Conservation (phyloP, 306 rosid genomes). For the Vigna hirtella region DNA sequence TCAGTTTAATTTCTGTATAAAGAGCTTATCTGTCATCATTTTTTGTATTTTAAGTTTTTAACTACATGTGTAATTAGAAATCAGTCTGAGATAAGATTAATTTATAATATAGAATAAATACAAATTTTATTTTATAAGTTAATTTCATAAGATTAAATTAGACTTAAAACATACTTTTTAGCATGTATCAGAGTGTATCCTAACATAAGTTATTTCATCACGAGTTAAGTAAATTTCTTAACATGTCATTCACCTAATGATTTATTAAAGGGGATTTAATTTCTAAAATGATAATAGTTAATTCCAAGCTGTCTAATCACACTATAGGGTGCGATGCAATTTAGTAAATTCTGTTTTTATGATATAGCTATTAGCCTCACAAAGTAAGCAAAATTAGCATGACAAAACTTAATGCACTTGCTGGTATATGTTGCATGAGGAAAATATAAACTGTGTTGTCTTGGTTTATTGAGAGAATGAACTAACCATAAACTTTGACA, state of each 20-base stretch:
- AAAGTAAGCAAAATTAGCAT: slow-evolving; percentile 40
- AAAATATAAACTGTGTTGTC: not conserved
- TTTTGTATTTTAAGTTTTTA: slow-evolving; percentile 20
- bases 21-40: slow-evolving; percentile 17
- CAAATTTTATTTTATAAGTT: too few relatives aligned
- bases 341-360: slow-evolving; percentile 15
- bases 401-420: slow-evolving; percentile 36
- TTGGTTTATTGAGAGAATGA: slow-evolving; percentile 37
- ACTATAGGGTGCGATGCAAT: not conserved
- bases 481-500: slow-evolving; percentile 39
- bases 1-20: not conserved
- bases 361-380: slow-evolving; percentile 4
- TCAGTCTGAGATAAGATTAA: too few relatives aligned
- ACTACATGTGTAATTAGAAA: not conserved
- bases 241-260: slow-evolving; percentile 1
- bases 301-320: slow-evolving; percentile 28
- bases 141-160: too few relatives aligned
- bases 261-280: slow-evolving; percentile 14
- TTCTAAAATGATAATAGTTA: not conserved
- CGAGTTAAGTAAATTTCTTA: too few relatives aligned
- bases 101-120: too few relatives aligned
- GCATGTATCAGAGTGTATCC: too few relatives aligned
- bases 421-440: slow-evolving; percentile 30
- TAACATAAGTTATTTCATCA: too few relatives aligned
- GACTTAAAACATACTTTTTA: too few relatives aligned